Evolutionary conservation across 2,329 filamentous ascomycete genomes (phyloP).

Genomic region (Aspergillus viridinutans): DNA sequence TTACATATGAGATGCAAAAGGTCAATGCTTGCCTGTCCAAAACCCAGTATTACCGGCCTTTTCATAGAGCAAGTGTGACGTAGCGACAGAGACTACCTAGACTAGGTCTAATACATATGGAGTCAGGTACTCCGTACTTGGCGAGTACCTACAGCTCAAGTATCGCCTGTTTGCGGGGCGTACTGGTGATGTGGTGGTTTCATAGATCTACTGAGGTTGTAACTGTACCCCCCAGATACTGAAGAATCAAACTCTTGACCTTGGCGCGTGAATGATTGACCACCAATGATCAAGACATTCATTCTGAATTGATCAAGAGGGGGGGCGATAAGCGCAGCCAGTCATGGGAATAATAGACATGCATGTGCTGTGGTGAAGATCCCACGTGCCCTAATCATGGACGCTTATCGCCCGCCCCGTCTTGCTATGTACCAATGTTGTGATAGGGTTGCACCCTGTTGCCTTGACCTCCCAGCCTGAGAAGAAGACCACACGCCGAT

Average conservation of each 20-base stretch:
- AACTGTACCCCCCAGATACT: neutral
- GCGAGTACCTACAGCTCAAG: neutral
- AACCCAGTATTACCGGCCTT: too few relatives aligned
- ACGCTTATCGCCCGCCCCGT: conserved; percentile 14
- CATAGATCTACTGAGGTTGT: neutral
- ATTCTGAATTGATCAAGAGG: neutral
- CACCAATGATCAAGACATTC: neutral
- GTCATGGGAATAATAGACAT: neutral
- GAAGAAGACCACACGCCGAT: neutral
- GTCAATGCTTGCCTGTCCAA: too few relatives aligned
- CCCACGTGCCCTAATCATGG: conserved; percentile 14
- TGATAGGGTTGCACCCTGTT: conserved; percentile 1
- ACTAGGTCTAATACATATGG: too few relatives aligned
- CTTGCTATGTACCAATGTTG: neutral
- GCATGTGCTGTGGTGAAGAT: conserved; percentile 1
- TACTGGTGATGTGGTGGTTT: neutral
- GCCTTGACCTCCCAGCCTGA: conserved; percentile 1
- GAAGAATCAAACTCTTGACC: neutral
- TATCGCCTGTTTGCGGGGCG: neutral
- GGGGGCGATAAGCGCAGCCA: neutral
- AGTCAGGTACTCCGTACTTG: too few relatives aligned
- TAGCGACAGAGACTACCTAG: too few relatives aligned
- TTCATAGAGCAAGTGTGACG: too few relatives aligned
- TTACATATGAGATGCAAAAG: too few relatives aligned
- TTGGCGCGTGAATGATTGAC: neutral